Evolutionary conservation across 2,329 filamentous ascomycete genomes (phyloP).

Genomic region (Sporothrix variecibatus): DNA sequence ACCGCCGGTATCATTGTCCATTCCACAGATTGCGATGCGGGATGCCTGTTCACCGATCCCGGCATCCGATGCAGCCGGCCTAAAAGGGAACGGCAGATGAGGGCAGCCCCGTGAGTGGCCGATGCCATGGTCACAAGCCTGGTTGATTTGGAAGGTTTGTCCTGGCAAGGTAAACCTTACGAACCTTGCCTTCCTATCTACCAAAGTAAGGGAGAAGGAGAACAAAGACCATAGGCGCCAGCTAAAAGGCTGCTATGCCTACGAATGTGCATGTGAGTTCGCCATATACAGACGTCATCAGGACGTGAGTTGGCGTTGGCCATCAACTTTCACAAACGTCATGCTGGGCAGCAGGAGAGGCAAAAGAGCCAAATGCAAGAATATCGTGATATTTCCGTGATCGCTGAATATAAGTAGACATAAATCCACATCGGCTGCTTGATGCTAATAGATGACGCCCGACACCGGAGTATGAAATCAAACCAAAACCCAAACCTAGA

Average conservation of each 20-base stretch:
- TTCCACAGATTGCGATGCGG: background rate
- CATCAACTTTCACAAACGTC: background rate
- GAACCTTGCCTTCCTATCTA: background rate
- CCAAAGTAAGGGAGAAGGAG: background rate
- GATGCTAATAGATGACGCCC: background rate
- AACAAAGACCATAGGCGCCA: background rate
- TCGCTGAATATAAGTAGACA: background rate
- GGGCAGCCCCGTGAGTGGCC: background rate
- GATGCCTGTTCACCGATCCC: background rate
- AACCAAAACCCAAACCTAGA: background rate
- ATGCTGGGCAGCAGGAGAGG: background rate
- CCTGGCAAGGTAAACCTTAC: background rate
- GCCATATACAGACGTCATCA: background rate
- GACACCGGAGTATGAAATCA: background rate
- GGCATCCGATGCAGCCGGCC: constrained; percentile 6
- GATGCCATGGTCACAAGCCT: too few species aligned
- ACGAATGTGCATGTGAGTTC: background rate
- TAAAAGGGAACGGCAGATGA: background rate
- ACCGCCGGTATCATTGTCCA: background rate
- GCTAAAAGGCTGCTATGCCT: background rate
- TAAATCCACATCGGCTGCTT: background rate
- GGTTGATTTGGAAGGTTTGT: background rate
- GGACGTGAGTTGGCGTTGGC: background rate
- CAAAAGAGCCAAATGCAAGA: background rate
- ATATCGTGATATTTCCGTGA: background rate